Evolutionary conservation across 2,329 filamentous ascomycete genomes (phyloP).

Genomic region (Ophiostoma ulmi): DNA sequence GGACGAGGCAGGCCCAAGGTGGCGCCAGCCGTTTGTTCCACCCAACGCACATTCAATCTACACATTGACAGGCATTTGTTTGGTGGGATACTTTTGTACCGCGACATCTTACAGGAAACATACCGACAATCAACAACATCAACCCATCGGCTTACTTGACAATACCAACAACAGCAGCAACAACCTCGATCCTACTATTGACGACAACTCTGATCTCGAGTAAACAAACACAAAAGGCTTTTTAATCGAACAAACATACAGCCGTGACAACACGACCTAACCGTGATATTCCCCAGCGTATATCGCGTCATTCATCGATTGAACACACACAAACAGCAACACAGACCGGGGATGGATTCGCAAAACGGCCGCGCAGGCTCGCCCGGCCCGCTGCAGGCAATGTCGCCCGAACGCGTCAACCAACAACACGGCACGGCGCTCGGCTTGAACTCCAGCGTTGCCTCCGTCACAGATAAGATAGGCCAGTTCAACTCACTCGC

Average conservation of each 20-base stretch:
- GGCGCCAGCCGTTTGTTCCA: background rate
- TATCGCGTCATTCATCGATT: background rate
- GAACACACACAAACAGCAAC: slow-evolving; percentile 2
- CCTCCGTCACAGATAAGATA: slow-evolving; percentile 60
- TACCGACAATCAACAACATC: background rate
- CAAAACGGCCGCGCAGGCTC: slow-evolving; percentile 45
- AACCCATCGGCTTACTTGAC: background rate
- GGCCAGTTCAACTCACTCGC: slow-evolving; percentile 68
- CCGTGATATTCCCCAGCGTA: background rate
- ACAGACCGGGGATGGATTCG: slow-evolving; percentile 18
- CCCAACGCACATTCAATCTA: background rate
- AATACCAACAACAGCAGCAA: background rate
- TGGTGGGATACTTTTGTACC: background rate
- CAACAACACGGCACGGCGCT: slow-evolving; percentile 34
- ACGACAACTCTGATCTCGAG: background rate
- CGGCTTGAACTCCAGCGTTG: slow-evolving; percentile 16
- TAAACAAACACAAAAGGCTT: background rate
- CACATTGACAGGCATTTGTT: slow-evolving; percentile 1
- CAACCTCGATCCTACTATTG: background rate
- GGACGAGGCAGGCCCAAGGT: background rate
- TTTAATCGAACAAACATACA: background rate
- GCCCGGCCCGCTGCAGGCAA: slow-evolving; percentile 52
- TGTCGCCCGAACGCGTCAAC: slow-evolving; percentile 62
- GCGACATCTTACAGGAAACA: background rate
- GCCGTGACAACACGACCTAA: background rate